phyloP scores from a whole-genome alignment of 73 alveolate species.

The Paramecium sexaurelia region DNA sequence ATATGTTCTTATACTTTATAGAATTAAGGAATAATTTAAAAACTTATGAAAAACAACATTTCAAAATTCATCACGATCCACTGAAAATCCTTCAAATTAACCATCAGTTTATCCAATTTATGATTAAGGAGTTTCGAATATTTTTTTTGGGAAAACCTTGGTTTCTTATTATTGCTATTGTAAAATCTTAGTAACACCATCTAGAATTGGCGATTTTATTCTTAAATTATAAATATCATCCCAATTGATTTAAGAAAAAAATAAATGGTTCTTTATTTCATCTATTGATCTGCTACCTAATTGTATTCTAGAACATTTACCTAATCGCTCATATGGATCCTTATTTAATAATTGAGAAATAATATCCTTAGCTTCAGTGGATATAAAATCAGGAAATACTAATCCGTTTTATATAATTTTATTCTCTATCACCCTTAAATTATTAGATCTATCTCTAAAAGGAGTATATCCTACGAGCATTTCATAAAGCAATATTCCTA shows the following conservation, averaged over 20 bases:
- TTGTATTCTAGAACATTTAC: background rate
- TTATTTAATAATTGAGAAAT: background rate
- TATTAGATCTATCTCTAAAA: constrained; percentile 5
- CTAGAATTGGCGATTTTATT: background rate
- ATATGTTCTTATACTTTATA: background rate
- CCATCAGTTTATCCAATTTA: background rate
- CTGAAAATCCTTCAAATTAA: constrained; percentile 24
- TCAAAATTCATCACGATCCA: background rate
- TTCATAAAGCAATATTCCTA: constrained; percentile 47
- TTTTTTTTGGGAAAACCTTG: background rate
- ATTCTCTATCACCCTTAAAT: constrained; percentile 13
- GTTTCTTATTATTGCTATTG: background rate
- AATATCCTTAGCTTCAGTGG: constrained; percentile 34
- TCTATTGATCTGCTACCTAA: constrained; percentile 47
- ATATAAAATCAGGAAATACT: background rate
- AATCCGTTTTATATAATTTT: background rate
- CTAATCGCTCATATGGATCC: constrained; percentile 17
- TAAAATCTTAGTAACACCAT: background rate
- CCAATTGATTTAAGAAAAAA: constrained; percentile 75
- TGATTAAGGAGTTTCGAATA: constrained; percentile 38
- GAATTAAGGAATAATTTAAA: background rate
- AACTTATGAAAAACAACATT: background rate
- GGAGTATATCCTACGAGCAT: constrained; percentile 54
- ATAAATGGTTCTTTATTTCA: constrained; percentile 73
- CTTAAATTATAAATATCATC: constrained; percentile 66